Evolutionary conservation across 1,284 basidiomycete species (phyloP), one percentile per base, ranked within the genome.

Genomic region (Takashimella koratensis): DNA sequence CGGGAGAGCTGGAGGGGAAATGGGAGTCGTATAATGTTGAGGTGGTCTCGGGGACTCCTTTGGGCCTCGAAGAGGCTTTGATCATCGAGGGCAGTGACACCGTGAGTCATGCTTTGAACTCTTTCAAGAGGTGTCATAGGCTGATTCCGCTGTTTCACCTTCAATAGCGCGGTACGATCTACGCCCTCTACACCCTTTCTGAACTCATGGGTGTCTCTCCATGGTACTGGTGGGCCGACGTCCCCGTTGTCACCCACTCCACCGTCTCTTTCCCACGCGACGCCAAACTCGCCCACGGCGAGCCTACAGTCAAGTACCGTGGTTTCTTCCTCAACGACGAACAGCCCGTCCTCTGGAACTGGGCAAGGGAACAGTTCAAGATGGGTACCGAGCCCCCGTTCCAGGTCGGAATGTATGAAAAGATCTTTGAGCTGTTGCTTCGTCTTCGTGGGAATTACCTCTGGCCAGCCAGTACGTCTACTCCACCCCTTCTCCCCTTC

Each of bases 381-480:
- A 86, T 85, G 56, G 84, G 83, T 3, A 82, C 82, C 2, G 81
- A 82, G 2, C 63, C 63, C 8, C 62, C 64, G 3, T 74, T 82
- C 51, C 62, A 64, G 43, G 54, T 53, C 2, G 63, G 57, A 10
- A 85, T 87, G 78, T 87, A 87, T 67, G 77, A 78, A 11, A 82
- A 82, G 47, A 59, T 71, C 22, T 76, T 72, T 53, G 86, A 87
- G 68, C 68, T 87, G 21, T 73, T 87, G 25, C 75, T 87, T 30
- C 79, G 86, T 12, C 66, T 87, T 52, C 86, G 84, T 63, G 85
- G 78, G 19, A 87, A 87, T 72, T 84, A 84, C 65, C 68, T 87
- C 16, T 86, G 85, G 84, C 66, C 66, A 19, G 66, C 66, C 0
- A 67, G 64, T 65, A 46, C 43, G 60, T 57, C 19, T 3, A 8